phyloP scores from a whole-genome alignment of 768 basidiomycete genomes.

The Sarcodon sp. region DNA sequence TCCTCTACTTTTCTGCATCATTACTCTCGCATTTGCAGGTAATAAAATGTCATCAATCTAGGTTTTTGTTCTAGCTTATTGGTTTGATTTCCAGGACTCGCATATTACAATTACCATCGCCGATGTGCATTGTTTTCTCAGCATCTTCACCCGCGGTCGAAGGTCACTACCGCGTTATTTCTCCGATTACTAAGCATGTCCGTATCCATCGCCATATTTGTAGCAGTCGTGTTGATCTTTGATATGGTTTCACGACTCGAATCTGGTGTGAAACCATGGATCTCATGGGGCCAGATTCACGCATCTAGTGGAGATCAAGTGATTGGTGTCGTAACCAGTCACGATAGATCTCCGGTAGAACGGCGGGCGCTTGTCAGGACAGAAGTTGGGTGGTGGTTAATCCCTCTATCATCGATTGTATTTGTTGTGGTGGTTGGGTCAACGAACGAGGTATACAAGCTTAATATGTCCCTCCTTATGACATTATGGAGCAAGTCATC shows the following conservation, averaged over 20 bases:
- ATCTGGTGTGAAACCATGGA: slow-evolving; percentile 11
- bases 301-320: neutral
- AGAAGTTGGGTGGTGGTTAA: slow-evolving; percentile 9
- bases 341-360: neutral
- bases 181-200: slow-evolving; percentile 11
- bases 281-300: slow-evolving; percentile 5
- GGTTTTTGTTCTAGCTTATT: slow-evolving; percentile 8
- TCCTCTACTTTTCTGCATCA: slow-evolving; percentile 27
- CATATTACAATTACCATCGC: neutral
- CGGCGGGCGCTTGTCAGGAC: neutral
- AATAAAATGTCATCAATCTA: no score
- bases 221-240: slow-evolving; percentile 7
- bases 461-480: no score
- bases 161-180: slow-evolving; percentile 3
- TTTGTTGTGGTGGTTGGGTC: neutral
- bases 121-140: slow-evolving; percentile 4
- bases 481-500: no score
- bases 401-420: slow-evolving; percentile 4
- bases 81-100: neutral
- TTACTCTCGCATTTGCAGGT: slow-evolving; percentile 31
- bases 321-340: neutral
- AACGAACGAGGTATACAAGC: neutral
- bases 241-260: slow-evolving; percentile 7
- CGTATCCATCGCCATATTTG: slow-evolving; percentile 6
- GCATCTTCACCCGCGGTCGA: slow-evolving; percentile 6